Percentiles rank a stretch among this genome's conserved stretches.
phyloP scores from a whole-genome alignment of 768 basidiomycete genomes.

The Suillus subluteus region DNA sequence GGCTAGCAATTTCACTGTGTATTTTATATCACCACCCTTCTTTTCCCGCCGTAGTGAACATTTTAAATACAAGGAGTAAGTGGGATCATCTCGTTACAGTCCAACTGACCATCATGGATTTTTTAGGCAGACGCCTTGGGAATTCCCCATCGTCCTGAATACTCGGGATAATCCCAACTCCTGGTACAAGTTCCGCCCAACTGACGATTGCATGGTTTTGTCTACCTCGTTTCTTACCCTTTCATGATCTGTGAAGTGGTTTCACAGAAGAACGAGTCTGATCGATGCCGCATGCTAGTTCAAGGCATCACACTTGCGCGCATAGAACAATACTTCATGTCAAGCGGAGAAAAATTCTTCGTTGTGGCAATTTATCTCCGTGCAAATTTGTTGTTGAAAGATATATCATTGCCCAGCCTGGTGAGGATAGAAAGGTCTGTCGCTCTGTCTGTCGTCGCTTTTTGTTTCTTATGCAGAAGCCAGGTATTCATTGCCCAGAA shows the following conservation, averaged over 20 bases:
- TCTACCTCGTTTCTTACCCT: background rate
- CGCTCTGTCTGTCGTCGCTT: background rate
- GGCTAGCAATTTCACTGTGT: constrained; percentile 16
- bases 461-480: background rate
- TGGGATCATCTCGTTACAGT: background rate
- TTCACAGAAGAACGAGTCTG: background rate
- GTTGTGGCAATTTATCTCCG: constrained; percentile 18
- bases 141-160: constrained; percentile 18
- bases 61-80: constrained; percentile 10
- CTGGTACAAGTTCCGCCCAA: constrained; percentile 12
- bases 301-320: constrained; percentile 15
- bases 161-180: accelerated
- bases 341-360: constrained; percentile 10
- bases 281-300: constrained; percentile 18
- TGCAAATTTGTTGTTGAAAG: constrained; percentile 8
- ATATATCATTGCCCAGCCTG: constrained; percentile 13
- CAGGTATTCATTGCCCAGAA: constrained; percentile 15
- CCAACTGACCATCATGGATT: background rate
- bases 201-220: constrained; percentile 13
- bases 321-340: background rate
- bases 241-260: constrained; percentile 20
- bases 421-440: background rate
- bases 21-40: constrained; percentile 20
- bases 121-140: constrained; percentile 17
- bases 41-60: constrained; percentile 3